A percentile compares a stretch with the other conserved stretches of the same genome.
Conservation (phyloP, 257 asterid genomes). For the Craterostigma plantagineum region DNA sequence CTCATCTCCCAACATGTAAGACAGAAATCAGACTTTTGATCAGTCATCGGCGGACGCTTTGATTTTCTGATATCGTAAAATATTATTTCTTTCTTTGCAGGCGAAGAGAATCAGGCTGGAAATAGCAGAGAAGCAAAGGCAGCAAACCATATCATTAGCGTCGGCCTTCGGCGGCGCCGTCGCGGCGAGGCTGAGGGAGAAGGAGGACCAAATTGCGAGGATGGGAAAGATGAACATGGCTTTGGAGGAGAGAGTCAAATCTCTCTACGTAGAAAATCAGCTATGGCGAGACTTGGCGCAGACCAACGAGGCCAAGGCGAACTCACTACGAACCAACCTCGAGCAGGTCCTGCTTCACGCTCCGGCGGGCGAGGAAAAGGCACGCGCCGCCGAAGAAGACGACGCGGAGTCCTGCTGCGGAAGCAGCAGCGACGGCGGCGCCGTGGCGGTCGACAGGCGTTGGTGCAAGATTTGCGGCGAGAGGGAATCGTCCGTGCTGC, state of each 20-base stretch:
- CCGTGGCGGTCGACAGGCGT: conserved; percentile 21
- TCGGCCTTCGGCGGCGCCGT: conserved; percentile 41
- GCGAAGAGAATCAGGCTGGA: conserved; percentile 38
- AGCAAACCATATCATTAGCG: conserved; percentile 25
- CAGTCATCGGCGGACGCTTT: too few relatives aligned
- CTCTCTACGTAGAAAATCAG: conserved; percentile 42
- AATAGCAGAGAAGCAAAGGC: conserved; percentile 53
- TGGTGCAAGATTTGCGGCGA: conserved; percentile 26
- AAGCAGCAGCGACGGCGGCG: conserved; percentile 19
- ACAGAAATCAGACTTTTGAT: too few relatives aligned
- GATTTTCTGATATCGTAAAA: too few relatives aligned
- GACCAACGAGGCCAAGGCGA: conserved; percentile 63
- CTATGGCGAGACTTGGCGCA: conserved; percentile 58
- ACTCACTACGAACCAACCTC: conserved; percentile 39
- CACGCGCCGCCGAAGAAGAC: conserved; percentile 19
- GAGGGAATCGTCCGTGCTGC: conserved; percentile 23
- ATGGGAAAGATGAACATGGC: conserved; percentile 37
- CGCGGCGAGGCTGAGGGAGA: conserved; percentile 34
- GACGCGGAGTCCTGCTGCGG: conserved; percentile 69
- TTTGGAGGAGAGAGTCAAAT: conserved; percentile 41
- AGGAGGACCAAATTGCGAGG: conserved; percentile 55
- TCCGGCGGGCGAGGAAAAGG: conserved; percentile 11
- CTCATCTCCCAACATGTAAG: too few relatives aligned
- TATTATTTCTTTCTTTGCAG: conserved; percentile 8
- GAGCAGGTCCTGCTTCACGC: conserved; percentile 47